Evolutionary conservation across 305 asterid genomes (phyloP).

Genomic region (Fraxinus xanthoxyloides): DNA sequence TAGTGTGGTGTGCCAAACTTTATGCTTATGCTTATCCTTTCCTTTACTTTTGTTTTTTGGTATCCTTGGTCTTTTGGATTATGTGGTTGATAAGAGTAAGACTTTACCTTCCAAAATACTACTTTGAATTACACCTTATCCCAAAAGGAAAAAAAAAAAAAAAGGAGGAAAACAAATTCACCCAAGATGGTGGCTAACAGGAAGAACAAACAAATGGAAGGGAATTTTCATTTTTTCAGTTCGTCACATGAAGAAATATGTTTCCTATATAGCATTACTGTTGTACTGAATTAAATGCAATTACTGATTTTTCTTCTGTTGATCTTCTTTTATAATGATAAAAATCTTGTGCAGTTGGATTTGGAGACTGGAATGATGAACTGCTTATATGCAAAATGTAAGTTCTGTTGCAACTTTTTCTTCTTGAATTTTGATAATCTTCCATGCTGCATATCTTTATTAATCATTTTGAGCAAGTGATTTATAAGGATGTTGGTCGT

Average conservation of each 20-base stretch:
- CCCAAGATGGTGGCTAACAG: background rate
- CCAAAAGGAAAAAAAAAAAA: background rate
- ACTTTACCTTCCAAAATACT: background rate
- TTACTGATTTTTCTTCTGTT: background rate
- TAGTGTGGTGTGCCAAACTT: background rate
- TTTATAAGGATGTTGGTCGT: background rate
- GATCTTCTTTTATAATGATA: conserved; percentile 9
- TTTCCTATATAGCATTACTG: background rate
- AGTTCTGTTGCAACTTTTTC: conserved; percentile 29
- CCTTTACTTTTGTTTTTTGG: background rate
- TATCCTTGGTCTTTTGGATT: background rate
- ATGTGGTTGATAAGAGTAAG: background rate
- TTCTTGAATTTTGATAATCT: background rate
- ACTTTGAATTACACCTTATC: background rate
- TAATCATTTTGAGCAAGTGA: background rate
- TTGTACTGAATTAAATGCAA: background rate
- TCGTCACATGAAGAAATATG: background rate
- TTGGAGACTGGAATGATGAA: conserved; percentile 98
- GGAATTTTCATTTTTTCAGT: background rate
- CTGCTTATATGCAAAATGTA: conserved; percentile 97
- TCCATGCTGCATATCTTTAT: conserved; percentile 7
- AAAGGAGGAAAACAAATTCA: background rate
- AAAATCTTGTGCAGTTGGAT: conserved; percentile 61
- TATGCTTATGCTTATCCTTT: background rate
- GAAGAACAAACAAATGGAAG: background rate